Conservation (phyloP, 2,329 filamentous ascomycete genomes). For the Pseudogymnoascus sp. region DNA sequence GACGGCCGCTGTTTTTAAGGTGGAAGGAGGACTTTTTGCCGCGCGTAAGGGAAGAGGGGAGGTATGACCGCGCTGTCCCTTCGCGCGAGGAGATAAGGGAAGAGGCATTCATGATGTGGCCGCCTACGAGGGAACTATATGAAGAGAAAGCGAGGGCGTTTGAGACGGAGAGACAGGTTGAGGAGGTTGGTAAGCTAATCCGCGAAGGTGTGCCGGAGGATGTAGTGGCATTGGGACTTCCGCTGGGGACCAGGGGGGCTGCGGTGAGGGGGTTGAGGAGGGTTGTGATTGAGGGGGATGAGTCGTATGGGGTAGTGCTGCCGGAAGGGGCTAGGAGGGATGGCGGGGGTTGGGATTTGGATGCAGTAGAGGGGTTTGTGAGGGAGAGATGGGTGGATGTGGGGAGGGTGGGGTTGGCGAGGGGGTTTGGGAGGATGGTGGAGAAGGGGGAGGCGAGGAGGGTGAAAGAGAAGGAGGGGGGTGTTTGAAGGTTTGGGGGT, state of each 20-base stretch:
- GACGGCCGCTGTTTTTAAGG: conserved; percentile 46
- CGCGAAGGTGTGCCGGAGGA: conserved; percentile 33
- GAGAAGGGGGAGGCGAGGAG: conserved; percentile 78
- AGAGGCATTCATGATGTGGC: conserved; percentile 46
- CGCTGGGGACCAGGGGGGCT: conserved; percentile 16
- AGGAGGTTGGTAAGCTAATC: conserved; percentile 38
- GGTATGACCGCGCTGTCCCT: conserved; percentile 23
- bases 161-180: conserved; percentile 31
- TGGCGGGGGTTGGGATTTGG: conserved; percentile 32
- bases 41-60: conserved; percentile 34
- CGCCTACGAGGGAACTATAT: conserved; percentile 35
- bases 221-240: conserved; percentile 11
- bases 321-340: conserved; percentile 26
- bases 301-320: conserved; percentile 29
- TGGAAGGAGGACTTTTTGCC: conserved; percentile 61
- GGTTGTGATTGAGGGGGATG: conserved; percentile 40
- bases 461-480: conserved; percentile 28
- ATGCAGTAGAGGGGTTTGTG: conserved; percentile 37
- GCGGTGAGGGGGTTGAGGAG: conserved; percentile 37
- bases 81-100: conserved; percentile 39
- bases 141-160: conserved; percentile 34
- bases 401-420: conserved; percentile 54
- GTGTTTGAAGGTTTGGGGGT: background rate
- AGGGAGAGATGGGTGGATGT: conserved; percentile 31
- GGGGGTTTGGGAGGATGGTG: conserved; percentile 69